phyloP scores from a whole-genome alignment of 73 alveolate genomes.

The Paramecium sonneborni region DNA sequence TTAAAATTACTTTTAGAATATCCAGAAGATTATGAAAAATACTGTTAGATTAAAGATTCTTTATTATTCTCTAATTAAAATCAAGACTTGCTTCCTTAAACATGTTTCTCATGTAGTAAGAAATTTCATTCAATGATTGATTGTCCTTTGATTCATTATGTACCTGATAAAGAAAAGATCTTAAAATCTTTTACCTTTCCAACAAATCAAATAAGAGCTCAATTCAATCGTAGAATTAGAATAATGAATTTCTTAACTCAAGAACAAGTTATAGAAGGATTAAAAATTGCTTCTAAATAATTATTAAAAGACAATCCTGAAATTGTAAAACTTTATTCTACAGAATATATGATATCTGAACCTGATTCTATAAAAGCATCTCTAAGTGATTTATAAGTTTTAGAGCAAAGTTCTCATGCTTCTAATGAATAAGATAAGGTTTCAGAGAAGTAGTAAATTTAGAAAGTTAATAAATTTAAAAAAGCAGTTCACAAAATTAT shows the following conservation, averaged over 20 bases:
- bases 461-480: not conserved
- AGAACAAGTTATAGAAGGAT: not conserved
- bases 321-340: not conserved
- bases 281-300: not conserved
- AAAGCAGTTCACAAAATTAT: not conserved
- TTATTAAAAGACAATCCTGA: not conserved
- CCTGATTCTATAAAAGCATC: not conserved
- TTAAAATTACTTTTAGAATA: not conserved
- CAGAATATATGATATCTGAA: not conserved
- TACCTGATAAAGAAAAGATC: slow-evolving; percentile 59
- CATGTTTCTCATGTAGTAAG: not conserved
- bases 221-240: not conserved
- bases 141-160: slow-evolving; percentile 60
- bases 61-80: not conserved
- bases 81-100: not conserved
- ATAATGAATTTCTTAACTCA: not conserved
- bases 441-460: not conserved
- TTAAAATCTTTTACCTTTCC: not conserved
- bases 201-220: not conserved
- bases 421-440: not conserved
- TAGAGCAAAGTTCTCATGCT: not conserved
- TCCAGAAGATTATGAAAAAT: slow-evolving; percentile 47
- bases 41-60: not conserved
- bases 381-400: not conserved
- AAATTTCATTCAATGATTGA: not conserved